Conservation (phyloP, 2,329 filamentous ascomycete genomes). For the Leptographium lundbergii region DNA sequence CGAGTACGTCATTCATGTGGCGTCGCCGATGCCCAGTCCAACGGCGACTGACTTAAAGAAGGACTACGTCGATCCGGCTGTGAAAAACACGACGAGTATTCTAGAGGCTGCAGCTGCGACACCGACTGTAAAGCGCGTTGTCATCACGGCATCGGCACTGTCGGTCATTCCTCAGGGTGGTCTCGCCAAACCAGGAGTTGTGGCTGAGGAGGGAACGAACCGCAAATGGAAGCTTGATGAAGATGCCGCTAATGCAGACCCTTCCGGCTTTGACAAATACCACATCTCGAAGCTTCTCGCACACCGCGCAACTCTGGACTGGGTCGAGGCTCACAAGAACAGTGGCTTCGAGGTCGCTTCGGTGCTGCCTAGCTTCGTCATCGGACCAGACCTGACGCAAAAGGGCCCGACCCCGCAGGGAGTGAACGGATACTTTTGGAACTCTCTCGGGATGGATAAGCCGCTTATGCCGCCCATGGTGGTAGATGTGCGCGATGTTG, state of each 20-base stretch:
- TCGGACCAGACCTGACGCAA: conserved; percentile 5
- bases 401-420: neutral
- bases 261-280: conserved; percentile 13
- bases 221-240: neutral
- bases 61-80: neutral
- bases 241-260: neutral
- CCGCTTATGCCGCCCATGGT: neutral
- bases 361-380: conserved; percentile 6
- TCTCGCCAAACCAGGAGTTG: neutral
- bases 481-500: conserved; percentile 1
- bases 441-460: neutral
- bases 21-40: neutral
- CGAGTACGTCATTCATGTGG: neutral
- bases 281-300: conserved; percentile 14
- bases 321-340: conserved; percentile 2
- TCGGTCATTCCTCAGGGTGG: neutral
- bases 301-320: conserved; percentile 7
- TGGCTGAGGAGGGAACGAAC: neutral
- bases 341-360: conserved; percentile 3
- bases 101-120: neutral
- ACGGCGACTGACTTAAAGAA: neutral
- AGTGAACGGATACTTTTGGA: neutral
- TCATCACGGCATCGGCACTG: neutral
- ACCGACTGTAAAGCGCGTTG: neutral
- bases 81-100: neutral